Evolutionary conservation across 2,329 filamentous ascomycete genomes (phyloP).

Genomic region (Phaeosphaeriaceae sp.): DNA sequence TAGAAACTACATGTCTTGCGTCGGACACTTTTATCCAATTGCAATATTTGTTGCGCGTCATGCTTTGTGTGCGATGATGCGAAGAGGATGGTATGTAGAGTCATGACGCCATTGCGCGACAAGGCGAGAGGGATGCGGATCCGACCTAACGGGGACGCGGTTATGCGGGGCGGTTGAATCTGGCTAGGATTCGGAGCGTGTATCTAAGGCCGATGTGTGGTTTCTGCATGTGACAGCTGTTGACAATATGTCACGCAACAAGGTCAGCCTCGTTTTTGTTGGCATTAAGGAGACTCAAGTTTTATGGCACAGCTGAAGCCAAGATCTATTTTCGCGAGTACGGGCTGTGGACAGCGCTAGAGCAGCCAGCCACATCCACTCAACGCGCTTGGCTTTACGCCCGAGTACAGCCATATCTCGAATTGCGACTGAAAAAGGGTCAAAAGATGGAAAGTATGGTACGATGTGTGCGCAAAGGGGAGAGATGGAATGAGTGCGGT

Average conservation of each 20-base stretch:
- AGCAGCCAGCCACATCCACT: conserved; percentile 9
- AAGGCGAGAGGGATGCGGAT: neutral
- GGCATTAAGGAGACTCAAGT: neutral
- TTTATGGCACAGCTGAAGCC: conserved; percentile 9
- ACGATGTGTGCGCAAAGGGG: neutral
- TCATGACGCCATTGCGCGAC: conserved; percentile 36
- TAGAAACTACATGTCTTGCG: conserved; percentile 9
- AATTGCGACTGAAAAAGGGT: neutral
- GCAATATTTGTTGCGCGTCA: conserved; percentile 17
- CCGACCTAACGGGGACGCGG: neutral
- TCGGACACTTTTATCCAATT: conserved; percentile 15
- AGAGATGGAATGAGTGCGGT: neutral
- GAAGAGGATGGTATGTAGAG: conserved; percentile 14
- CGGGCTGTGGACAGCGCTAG: conserved; percentile 4
- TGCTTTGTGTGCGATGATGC: conserved; percentile 7
- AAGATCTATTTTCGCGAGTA: conserved; percentile 11
- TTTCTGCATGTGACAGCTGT: neutral
- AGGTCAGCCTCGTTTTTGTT: neutral
- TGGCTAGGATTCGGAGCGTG: neutral
- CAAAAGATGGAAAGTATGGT: neutral
- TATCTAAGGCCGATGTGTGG: neutral
- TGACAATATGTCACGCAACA: neutral
- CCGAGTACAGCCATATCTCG: conserved; percentile 1
- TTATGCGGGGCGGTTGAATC: neutral
- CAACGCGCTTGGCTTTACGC: conserved; percentile 7